phyloP scores from a whole-genome alignment of 108 stramenopile species.

The Cyclostephanos invisitatus region DNA sequence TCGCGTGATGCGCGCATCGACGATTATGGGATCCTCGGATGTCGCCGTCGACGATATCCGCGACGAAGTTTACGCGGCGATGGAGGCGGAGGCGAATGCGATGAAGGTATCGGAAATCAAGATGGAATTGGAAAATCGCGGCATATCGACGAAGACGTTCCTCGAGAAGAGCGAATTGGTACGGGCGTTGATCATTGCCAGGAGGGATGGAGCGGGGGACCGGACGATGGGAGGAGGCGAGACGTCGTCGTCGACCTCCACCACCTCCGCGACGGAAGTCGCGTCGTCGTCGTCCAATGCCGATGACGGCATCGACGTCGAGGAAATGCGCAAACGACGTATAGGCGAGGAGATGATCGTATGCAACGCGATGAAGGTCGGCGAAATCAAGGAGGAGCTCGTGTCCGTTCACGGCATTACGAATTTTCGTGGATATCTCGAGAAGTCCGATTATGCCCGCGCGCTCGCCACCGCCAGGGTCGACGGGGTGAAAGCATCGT shows the following conservation, averaged over 20 bases:
- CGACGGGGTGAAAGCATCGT: no score
- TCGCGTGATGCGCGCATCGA: no score
- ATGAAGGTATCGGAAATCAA: conserved; percentile 79
- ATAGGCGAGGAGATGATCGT: conserved; percentile 67
- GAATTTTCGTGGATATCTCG: conserved; percentile 25
- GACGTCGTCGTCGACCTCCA: background rate
- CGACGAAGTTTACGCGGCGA: no score
- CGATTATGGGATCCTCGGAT: background rate
- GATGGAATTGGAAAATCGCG: conserved; percentile 78
- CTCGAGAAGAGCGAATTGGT: conserved; percentile 80
- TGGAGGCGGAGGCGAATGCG: conserved; percentile 42
- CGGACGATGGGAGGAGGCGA: background rate
- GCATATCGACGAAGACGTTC: conserved; percentile 68
- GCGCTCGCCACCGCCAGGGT: conserved; percentile 52
- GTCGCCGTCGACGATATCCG: no score
- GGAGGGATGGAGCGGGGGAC: conserved; percentile 71
- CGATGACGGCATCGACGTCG: background rate
- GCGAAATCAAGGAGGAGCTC: conserved; percentile 38
- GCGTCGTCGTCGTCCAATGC: conserved; percentile 1
- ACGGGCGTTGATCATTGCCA: conserved; percentile 62
- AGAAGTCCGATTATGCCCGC: conserved; percentile 47
- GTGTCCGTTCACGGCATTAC: conserved; percentile 22
- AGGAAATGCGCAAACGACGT: conserved; percentile 48
- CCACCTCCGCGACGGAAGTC: no score
- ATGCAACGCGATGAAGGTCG: conserved; percentile 44